Percentiles rank a stretch among this genome's conserved stretches.
These are phyloP conservation scores for Clitoria ternatea DNA, from an alignment of 306 rosid species.

Conservation along the genomic window DNA sequence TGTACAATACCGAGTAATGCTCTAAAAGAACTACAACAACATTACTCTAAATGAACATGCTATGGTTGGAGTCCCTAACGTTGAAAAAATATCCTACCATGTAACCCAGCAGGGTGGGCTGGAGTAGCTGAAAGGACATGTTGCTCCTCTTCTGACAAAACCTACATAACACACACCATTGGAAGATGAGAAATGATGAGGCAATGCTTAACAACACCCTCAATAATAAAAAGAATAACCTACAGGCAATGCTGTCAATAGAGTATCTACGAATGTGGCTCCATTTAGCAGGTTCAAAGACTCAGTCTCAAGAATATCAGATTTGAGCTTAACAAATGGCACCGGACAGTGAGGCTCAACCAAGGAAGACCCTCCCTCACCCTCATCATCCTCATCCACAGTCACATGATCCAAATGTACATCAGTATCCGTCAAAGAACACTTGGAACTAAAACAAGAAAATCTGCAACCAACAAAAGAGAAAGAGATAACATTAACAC, in stretches of 20 bases:
- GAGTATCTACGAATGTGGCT: constrained; percentile 65
- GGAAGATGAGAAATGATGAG: constrained; percentile 24
- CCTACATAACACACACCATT: constrained; percentile 42
- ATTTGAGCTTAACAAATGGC: constrained; percentile 48
- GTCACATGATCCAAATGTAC: constrained; percentile 45
- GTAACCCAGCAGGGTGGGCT: constrained; percentile 85
- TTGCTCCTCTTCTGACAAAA: constrained; percentile 78
- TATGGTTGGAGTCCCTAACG: too few relatives aligned
- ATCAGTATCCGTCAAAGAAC: constrained; percentile 67
- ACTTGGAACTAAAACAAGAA: constrained; percentile 48
- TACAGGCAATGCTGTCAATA: constrained; percentile 79
- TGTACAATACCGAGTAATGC: background rate
- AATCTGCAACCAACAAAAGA: constrained; percentile 39
- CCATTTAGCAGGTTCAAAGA: constrained; percentile 54
- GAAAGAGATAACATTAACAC: background rate
- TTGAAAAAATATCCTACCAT: constrained; percentile 51
- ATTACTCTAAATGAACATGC: background rate
- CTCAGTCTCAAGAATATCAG: constrained; percentile 69
- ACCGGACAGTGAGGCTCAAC: constrained; percentile 54
- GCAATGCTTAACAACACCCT: background rate
- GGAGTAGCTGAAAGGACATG: constrained; percentile 90
- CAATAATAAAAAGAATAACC: constrained; percentile 23
- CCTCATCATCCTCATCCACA: constrained; percentile 42
- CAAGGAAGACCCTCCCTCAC: constrained; percentile 39
- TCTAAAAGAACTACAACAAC: constrained; percentile 5